These are phyloP conservation scores for Cyphellophora attinorum DNA, from an alignment of 2,329 filamentous ascomycete genomes.

Conservation along the genomic window DNA sequence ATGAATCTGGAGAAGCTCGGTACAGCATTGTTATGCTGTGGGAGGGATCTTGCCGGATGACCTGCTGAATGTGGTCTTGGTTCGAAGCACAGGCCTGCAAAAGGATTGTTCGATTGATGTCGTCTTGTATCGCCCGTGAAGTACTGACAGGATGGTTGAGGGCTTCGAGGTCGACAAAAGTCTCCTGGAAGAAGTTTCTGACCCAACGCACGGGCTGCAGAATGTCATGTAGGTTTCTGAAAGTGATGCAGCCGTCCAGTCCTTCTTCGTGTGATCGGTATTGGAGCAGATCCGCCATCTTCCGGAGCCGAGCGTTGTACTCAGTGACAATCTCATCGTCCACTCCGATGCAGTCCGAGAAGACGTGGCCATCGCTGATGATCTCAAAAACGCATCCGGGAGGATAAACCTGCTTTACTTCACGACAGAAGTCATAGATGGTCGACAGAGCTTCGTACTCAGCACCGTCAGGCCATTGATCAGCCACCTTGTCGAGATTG, in stretches of 20 bases:
- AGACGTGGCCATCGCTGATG: slow-evolving; percentile 33
- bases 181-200: background rate
- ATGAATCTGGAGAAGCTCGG: slow-evolving; percentile 27
- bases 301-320: slow-evolving; percentile 28
- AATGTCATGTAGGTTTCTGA: background rate
- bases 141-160: slow-evolving; percentile 11
- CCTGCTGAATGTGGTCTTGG: slow-evolving; percentile 16
- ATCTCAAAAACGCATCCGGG: slow-evolving; percentile 28
- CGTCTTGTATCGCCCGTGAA: slow-evolving; percentile 20
- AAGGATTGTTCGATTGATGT: slow-evolving; percentile 23
- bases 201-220: background rate
- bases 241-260: background rate
- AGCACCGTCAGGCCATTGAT: too few relatives aligned
- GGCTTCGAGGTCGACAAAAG: background rate
- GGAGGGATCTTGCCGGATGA: slow-evolving; percentile 21
- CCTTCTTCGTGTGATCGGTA: background rate
- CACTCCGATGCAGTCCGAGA: slow-evolving; percentile 36
- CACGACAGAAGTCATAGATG: too few relatives aligned
- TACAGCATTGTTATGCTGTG: slow-evolving; percentile 23
- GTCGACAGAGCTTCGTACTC: too few relatives aligned
- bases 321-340: slow-evolving; percentile 33
- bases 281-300: slow-evolving; percentile 24
- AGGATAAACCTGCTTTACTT: too few relatives aligned
- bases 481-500: too few relatives aligned
- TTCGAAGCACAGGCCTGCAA: slow-evolving; percentile 18